A percentile compares a stretch with the other conserved stretches of the same genome.
Conservation (phyloP, 345 rosid genomes). For the Euclidium syriacum region DNA sequence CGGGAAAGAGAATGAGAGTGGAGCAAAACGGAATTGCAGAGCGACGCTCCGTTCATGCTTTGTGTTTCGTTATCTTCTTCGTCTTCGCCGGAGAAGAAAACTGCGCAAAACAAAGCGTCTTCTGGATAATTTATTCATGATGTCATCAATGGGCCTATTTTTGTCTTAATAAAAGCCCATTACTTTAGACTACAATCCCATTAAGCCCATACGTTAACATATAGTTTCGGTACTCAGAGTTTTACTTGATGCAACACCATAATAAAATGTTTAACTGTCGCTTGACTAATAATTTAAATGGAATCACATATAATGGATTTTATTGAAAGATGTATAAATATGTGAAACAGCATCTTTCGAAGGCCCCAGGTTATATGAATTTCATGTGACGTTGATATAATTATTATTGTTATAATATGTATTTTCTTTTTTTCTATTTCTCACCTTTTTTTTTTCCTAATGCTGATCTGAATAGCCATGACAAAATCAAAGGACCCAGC, state of each 20-base stretch:
- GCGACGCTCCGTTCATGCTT: constrained; percentile 23
- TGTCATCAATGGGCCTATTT: not conserved
- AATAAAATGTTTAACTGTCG: no score
- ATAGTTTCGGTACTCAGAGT: not conserved
- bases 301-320: constrained; percentile 1
- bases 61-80: constrained; percentile 30
- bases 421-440: not conserved
- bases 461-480: constrained; percentile 22
- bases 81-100: constrained; percentile 7
- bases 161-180: not conserved
- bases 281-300: constrained; percentile 16
- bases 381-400: constrained; percentile 1
- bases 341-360: constrained; percentile 28
- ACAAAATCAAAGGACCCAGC: constrained; percentile 25
- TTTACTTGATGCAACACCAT: constrained; percentile 6
- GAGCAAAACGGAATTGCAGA: constrained; percentile 26
- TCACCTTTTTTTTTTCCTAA: not conserved
- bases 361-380: constrained; percentile 19
- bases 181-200: not conserved
- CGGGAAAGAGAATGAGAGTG: constrained; percentile 6
- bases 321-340: constrained; percentile 12
- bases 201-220: not conserved
- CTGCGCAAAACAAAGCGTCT: not conserved
- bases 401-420: not conserved
- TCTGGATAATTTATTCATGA: not conserved